These are phyloP conservation scores for Endoconidiophora polonica DNA, from an alignment of 2,329 filamentous ascomycete genomes.

Conservation along the genomic window DNA sequence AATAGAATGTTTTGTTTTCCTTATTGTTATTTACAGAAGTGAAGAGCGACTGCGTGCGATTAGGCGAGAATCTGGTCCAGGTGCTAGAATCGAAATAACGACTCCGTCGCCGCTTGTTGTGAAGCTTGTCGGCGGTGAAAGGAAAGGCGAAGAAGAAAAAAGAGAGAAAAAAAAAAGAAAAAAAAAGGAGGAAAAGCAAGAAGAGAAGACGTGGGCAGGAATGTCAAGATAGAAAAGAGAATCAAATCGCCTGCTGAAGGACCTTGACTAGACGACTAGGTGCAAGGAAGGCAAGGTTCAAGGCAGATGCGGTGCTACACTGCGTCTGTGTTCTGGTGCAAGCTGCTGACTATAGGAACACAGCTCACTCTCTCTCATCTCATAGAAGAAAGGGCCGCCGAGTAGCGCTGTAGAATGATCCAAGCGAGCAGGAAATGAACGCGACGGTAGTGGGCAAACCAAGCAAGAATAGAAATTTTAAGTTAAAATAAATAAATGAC, in stretches of 20 bases:
- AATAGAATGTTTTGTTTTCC: background rate
- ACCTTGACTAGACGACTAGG: background rate
- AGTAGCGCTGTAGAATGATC: background rate
- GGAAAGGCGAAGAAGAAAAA: background rate
- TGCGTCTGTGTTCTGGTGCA: background rate
- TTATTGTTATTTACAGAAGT: background rate
- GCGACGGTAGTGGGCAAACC: background rate
- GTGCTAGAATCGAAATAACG: conserved; percentile 10
- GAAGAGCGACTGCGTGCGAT: background rate
- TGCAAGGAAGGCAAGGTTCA: background rate
- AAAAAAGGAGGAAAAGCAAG: conserved; percentile 1
- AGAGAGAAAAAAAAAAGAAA: background rate
- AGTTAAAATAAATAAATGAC: background rate
- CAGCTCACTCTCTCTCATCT: background rate
- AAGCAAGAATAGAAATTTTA: background rate
- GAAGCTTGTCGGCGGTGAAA: conserved; percentile 7
- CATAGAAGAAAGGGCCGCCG: background rate
- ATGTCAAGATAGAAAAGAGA: conserved; percentile 1
- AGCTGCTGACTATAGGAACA: background rate
- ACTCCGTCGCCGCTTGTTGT: conserved; percentile 10
- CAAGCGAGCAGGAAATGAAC: conserved; percentile 5
- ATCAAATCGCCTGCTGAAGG: background rate
- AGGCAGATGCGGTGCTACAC: conserved; percentile 3
- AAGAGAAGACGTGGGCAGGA: background rate
- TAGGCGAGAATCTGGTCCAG: conserved; percentile 8